A percentile compares a stretch with the other conserved stretches of the same genome.
Evolutionary conservation across 805 yeast genomes (phyloP).

Genomic region (Candida berthetii): DNA sequence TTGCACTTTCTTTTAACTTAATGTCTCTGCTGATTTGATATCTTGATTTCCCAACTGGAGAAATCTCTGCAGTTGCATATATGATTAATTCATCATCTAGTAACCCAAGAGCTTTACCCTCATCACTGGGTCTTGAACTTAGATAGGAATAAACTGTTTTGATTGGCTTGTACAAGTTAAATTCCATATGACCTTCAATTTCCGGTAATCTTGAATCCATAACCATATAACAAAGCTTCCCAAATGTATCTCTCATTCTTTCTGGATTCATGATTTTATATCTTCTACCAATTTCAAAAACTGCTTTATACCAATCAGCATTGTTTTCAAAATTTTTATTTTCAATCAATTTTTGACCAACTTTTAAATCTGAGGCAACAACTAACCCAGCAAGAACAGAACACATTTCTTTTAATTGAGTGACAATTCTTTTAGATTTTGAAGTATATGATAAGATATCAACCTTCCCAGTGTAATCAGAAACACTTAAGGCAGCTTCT

Average conservation of each 20-base stretch:
- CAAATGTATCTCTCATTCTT: constrained; percentile 71
- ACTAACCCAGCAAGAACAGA: constrained; percentile 74
- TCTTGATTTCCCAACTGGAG: constrained; percentile 53
- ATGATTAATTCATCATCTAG: constrained; percentile 54
- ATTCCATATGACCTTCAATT: constrained; percentile 64
- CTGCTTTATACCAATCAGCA: constrained; percentile 63
- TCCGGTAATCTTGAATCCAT: constrained; percentile 80
- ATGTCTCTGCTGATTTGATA: constrained; percentile 50
- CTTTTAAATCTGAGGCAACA: constrained; percentile 69
- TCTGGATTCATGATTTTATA: constrained; percentile 85
- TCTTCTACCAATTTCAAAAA: constrained; percentile 75
- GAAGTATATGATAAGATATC: constrained; percentile 64
- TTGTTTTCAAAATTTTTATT: constrained; percentile 64
- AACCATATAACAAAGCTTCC: constrained; percentile 75
- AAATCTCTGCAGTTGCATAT: constrained; percentile 63
- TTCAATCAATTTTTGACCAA: constrained; percentile 58
- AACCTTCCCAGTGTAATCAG: constrained; percentile 75
- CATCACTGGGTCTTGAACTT: constrained; percentile 30
- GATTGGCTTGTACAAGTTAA: constrained; percentile 69
- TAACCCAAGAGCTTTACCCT: constrained; percentile 30
- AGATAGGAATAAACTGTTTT: constrained; percentile 51
- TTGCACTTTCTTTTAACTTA: constrained; percentile 61
- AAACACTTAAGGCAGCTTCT: constrained; percentile 73
- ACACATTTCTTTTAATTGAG: constrained; percentile 69
- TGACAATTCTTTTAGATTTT: constrained; percentile 64